Evolutionary conservation across 2,329 filamentous ascomycete genomes (phyloP), one percentile per base, ranked within the genome.

Genomic region (Fonsecaea pedrosoi): DNA sequence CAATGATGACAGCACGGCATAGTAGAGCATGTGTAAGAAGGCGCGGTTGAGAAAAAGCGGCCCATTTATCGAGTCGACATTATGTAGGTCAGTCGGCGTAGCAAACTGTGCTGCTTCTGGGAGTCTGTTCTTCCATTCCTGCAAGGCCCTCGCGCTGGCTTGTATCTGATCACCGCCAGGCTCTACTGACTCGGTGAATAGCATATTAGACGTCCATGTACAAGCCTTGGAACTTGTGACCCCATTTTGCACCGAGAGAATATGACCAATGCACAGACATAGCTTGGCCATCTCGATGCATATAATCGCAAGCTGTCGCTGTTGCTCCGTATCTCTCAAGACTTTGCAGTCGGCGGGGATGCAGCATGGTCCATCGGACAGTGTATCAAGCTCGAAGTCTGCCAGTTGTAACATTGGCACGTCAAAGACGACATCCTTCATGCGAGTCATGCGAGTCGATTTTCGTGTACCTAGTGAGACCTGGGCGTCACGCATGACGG

Each of bases 401-500:
- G n/a, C 45, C 15, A 53, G 2, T 30, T 18, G 25, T 9, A 53
- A 15, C n/a, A 30, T 18, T 30, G 45, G 45, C n/a, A 53, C 25
- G n/a, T 30, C 45, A 15, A 30, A 30, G 45, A 18, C 45, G 2
- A 53, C n/a, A n/a, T 30, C 45, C 15, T 53, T 53, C 10, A 53
- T 18, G 35, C 35, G 35, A 38, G 35, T 38, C 35, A 38, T 38
- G 35, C 35, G 35, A 38, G 35, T 38, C 35, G 35, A 38, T 38
- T 13, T 38, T 38, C 12, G 35, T 38, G 35, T 38, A 6, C 45
- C 45, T 15, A 53, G 25, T 8, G 45, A 78, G 25, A 18, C 9
- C 5, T 53, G 45, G n/a, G 45, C 45, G 15, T 97, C 94, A 60
- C 94, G 89, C 87, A 96, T 97, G 75, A 96, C 96, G 69, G 92